A percentile compares a stretch with the other conserved stretches of the same genome.
These are phyloP conservation scores for Oxyria digyna DNA, from an alignment of 148 eudicot species.

Conservation along the genomic window DNA sequence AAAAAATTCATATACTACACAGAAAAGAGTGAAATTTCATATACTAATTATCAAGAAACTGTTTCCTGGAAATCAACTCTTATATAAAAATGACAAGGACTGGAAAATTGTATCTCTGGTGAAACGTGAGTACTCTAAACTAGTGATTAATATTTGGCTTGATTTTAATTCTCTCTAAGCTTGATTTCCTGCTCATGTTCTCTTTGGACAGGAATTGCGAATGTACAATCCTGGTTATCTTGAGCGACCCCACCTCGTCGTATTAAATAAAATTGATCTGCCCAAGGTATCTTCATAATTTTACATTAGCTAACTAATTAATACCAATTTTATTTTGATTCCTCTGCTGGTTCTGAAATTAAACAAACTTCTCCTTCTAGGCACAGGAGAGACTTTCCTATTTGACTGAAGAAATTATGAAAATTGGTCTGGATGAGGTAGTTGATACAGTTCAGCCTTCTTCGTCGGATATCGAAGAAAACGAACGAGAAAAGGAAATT, in stretches of 20 bases:
- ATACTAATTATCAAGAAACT: not conserved
- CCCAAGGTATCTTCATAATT: conserved; percentile 49
- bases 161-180: not conserved
- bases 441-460: conserved; percentile 18
- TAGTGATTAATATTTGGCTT: not conserved
- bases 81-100: not conserved
- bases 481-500: conserved; percentile 19
- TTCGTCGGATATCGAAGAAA: conserved; percentile 21
- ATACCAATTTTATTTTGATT: not conserved
- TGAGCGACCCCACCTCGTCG: conserved; percentile 85
- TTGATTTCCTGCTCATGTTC: not conserved
- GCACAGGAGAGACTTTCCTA: conserved; percentile 53
- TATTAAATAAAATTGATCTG: conserved; percentile 82
- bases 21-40: not conserved
- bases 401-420: conserved; percentile 53
- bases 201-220: conserved; percentile 19
- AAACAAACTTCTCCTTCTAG: conserved; percentile 18
- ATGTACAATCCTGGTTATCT: conserved; percentile 98
- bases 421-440: conserved; percentile 39
- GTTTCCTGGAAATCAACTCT: not conserved
- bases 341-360: not conserved
- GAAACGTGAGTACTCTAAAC: not conserved
- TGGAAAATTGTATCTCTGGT: not conserved
- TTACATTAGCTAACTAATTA: too few relatives aligned
- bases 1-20: not conserved